These are phyloP conservation scores for Diplodia scrobiculata DNA, from an alignment of 2,329 filamentous ascomycete genomes.

Conservation along the genomic window DNA sequence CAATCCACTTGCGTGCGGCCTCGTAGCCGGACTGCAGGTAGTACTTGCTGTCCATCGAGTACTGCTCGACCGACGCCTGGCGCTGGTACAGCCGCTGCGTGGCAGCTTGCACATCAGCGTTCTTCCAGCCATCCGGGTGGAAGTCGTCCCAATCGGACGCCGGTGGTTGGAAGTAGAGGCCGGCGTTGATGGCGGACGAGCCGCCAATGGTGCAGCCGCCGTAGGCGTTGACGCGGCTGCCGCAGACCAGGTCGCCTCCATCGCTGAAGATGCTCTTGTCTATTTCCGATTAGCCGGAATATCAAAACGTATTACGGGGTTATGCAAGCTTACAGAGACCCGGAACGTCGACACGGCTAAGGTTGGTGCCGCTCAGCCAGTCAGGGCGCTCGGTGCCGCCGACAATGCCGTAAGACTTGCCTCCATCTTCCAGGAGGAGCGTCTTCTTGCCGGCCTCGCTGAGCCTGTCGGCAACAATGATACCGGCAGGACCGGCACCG, in stretches of 20 bases:
- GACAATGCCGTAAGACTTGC: slow-evolving; percentile 54
- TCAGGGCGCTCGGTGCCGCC: slow-evolving; percentile 52
- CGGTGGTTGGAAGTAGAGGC: slow-evolving; percentile 57
- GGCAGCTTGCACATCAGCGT: slow-evolving; percentile 52
- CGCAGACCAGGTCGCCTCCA: slow-evolving; percentile 48
- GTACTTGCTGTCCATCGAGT: slow-evolving; percentile 50
- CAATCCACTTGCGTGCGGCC: slow-evolving; percentile 55
- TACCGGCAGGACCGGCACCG: slow-evolving; percentile 57
- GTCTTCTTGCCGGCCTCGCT: slow-evolving; percentile 57
- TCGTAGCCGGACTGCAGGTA: slow-evolving; percentile 55
- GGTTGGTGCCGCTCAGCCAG: slow-evolving; percentile 53
- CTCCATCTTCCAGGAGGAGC: slow-evolving; percentile 57
- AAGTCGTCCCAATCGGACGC: slow-evolving; percentile 57
- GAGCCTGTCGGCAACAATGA: slow-evolving; percentile 56
- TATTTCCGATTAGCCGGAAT: slow-evolving; percentile 31
- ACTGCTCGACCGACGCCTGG: slow-evolving; percentile 50
- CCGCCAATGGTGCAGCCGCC: slow-evolving; percentile 58
- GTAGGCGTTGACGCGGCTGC: slow-evolving; percentile 48
- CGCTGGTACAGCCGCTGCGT: slow-evolving; percentile 50
- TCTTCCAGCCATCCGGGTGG: slow-evolving; percentile 56
- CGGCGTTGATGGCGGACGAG: slow-evolving; percentile 58
- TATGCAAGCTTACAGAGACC: slow-evolving; percentile 43
- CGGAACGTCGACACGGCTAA: slow-evolving; percentile 58
- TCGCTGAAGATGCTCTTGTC: slow-evolving; percentile 55
- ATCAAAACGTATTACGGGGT: background rate